Conservation (phyloP, 225 moss, liverwort and hornwort genomes). For the Polytrichum commune region DNA sequence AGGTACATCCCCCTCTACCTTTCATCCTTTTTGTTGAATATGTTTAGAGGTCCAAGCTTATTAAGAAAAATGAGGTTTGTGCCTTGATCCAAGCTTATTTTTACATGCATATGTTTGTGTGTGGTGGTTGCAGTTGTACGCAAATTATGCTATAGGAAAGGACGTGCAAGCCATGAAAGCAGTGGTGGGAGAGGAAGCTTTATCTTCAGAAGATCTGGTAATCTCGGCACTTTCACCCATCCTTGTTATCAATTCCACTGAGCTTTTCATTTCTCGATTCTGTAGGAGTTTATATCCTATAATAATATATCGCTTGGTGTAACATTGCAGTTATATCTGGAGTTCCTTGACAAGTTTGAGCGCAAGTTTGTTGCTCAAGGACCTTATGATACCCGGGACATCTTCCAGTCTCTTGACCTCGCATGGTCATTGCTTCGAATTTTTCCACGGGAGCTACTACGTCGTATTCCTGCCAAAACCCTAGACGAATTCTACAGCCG, state of each 20-base stretch:
- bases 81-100: no score
- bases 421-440: slow-evolving; percentile 77
- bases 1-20: slow-evolving; percentile 8
- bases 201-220: slow-evolving; percentile 96
- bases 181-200: slow-evolving; percentile 96
- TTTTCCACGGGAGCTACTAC: slow-evolving; percentile 41
- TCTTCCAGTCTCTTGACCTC: slow-evolving; percentile 89
- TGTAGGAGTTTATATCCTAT: background rate
- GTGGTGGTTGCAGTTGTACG: slow-evolving; percentile 69
- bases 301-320: background rate
- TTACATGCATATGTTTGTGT: background rate
- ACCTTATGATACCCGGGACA: slow-evolving; percentile 89
- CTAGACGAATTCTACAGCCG: slow-evolving; percentile 75
- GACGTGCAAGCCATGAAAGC: slow-evolving; percentile 99
- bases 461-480: slow-evolving; percentile 55
- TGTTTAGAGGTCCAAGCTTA: background rate
- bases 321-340: slow-evolving; percentile 32
- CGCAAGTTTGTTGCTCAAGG: slow-evolving; percentile 93
- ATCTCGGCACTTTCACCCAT: background rate
- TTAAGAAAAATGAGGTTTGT: no score
- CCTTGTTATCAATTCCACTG: background rate
- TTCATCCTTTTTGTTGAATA: background rate
- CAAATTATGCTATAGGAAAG: slow-evolving; percentile 96
- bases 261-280: background rate
- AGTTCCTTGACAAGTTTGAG: slow-evolving; percentile 56